phyloP scores from a whole-genome alignment of 2,329 filamentous ascomycete genomes.

The Elsinoe arachidis region DNA sequence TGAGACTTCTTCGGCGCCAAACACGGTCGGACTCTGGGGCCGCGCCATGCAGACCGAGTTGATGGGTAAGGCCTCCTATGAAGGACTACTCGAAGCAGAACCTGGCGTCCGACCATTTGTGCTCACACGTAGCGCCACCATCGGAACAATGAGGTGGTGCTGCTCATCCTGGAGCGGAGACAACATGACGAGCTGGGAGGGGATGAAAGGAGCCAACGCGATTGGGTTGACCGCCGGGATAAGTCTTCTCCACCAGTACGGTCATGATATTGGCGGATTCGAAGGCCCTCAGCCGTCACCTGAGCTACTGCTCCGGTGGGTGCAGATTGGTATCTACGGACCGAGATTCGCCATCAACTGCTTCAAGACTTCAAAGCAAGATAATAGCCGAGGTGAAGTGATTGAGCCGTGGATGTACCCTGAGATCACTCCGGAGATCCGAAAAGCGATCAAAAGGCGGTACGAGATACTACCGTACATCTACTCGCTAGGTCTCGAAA shows the following conservation, averaged over 20 bases:
- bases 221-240: conserved; percentile 60
- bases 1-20: not conserved
- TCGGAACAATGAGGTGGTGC: conserved; percentile 61
- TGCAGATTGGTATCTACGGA: conserved; percentile 62
- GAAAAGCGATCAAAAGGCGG: conserved; percentile 58
- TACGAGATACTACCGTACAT: conserved; percentile 66
- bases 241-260: conserved; percentile 54
- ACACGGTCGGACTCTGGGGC: conserved; percentile 57
- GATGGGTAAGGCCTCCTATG: conserved; percentile 61
- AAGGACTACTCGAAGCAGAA: conserved; percentile 51
- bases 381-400: conserved; percentile 61
- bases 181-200: conserved; percentile 64
- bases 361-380: conserved; percentile 60
- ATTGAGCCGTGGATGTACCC: conserved; percentile 75
- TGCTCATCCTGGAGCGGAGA: conserved; percentile 68
- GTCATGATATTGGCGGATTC: conserved; percentile 68
- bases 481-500: conserved; percentile 56
- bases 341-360: conserved; percentile 69
- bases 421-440: conserved; percentile 53
- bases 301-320: conserved; percentile 63
- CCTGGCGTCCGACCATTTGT: conserved; percentile 58
- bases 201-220: conserved; percentile 64
- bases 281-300: conserved; percentile 64
- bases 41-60: conserved; percentile 61
- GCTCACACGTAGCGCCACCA: conserved; percentile 60